phyloP scores from a whole-genome alignment of 768 basidiomycete species.

The Boletus reticulatus region DNA sequence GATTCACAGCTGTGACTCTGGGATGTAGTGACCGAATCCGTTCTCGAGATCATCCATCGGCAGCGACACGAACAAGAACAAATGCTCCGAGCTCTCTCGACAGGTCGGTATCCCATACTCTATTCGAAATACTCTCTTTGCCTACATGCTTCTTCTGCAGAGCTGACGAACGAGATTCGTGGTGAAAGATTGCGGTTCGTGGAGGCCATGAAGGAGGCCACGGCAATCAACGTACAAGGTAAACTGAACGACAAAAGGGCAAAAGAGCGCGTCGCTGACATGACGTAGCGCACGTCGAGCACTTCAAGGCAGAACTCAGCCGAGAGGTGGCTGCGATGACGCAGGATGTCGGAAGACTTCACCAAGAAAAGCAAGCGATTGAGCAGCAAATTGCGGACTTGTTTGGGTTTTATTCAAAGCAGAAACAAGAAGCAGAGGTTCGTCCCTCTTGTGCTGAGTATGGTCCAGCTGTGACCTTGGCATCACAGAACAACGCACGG shows the following conservation, averaged over 20 bases:
- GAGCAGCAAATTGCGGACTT: constrained; percentile 73
- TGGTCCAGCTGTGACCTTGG: neutral
- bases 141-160: constrained; percentile 34
- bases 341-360: constrained; percentile 66
- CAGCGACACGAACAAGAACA: constrained; percentile 74
- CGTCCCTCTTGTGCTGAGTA: neutral
- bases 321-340: constrained; percentile 74
- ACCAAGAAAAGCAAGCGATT: constrained; percentile 60
- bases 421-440: constrained; percentile 44
- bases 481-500: constrained; percentile 22
- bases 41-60: constrained; percentile 60
- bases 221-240: constrained; percentile 84
- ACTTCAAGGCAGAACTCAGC: constrained; percentile 80
- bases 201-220: constrained; percentile 94
- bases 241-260: constrained; percentile 11
- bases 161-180: constrained; percentile 79
- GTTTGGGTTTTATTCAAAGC: constrained; percentile 70
- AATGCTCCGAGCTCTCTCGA: constrained; percentile 62
- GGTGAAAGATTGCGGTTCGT: constrained; percentile 85
- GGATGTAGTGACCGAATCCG: constrained; percentile 51
- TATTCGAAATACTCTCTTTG: neutral
- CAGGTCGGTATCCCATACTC: constrained; percentile 42
- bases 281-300: constrained; percentile 72
- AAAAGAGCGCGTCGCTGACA: constrained; percentile 1
- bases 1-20: constrained; percentile 2